Percentiles rank a stretch among this genome's conserved stretches.
Evolutionary conservation across 768 basidiomycete genomes (phyloP).

Genomic region (Hypholoma sublateritium): DNA sequence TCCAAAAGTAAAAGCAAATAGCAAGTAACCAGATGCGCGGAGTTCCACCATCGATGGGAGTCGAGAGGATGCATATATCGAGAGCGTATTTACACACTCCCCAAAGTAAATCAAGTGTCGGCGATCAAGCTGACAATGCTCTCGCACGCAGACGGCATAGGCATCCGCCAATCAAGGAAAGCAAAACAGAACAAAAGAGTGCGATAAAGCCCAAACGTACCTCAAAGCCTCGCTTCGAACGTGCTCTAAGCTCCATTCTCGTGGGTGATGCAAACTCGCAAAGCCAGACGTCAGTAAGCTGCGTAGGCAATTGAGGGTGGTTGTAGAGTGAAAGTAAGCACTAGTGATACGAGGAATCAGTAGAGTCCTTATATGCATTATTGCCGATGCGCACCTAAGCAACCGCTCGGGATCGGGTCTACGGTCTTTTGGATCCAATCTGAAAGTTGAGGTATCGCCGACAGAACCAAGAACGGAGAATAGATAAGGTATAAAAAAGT

Average conservation of each 20-base stretch:
- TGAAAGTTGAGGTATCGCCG: slow-evolving; percentile 17
- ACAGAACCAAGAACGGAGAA: neutral
- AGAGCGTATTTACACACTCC: neutral
- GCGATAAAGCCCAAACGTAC: slow-evolving; percentile 5
- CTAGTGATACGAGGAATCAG: slow-evolving; percentile 33
- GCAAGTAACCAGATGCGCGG: neutral
- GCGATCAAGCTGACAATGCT: neutral
- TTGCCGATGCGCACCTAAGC: slow-evolving; percentile 53
- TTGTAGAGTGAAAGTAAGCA: slow-evolving; percentile 94
- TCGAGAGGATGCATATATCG: neutral
- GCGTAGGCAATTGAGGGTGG: slow-evolving; percentile 92
- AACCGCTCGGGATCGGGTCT: slow-evolving; percentile 89
- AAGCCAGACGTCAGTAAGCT: slow-evolving; percentile 89
- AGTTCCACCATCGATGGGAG: neutral
- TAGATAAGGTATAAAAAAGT: neutral
- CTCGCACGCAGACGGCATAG: neutral
- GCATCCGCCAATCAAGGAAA: neutral
- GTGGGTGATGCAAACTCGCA: slow-evolving; percentile 87
- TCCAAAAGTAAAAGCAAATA: neutral
- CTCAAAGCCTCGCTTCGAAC: slow-evolving; percentile 40
- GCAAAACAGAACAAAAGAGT: neutral
- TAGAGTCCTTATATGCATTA: neutral
- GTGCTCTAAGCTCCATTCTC: slow-evolving; percentile 90
- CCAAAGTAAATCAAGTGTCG: neutral
- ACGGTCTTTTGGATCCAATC: slow-evolving; percentile 73